Evolutionary conservation across 1,139 yeast species (phyloP).

Genomic region (Taphrina betulina): DNA sequence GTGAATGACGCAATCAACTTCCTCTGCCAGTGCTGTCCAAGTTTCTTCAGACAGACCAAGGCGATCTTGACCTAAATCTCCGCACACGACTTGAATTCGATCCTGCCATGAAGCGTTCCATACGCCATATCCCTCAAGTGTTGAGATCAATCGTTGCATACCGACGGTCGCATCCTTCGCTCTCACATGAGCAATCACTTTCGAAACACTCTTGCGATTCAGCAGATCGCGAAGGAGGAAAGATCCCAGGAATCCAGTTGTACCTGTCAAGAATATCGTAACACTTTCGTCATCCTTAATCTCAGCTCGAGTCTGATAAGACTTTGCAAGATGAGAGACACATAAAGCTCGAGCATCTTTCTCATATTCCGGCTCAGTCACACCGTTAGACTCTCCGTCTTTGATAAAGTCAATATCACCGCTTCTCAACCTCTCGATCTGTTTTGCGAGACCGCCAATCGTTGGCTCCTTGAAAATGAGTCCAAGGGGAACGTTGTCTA

Average conservation of each 20-base stretch:
- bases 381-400: conserved; percentile 39
- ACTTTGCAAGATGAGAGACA: conserved; percentile 49
- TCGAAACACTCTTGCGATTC: conserved; percentile 54
- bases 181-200: conserved; percentile 84
- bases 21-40: conserved; percentile 60
- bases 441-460: conserved; percentile 70
- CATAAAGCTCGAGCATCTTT: conserved; percentile 69
- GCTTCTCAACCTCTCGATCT: conserved; percentile 58
- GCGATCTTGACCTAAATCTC: conserved; percentile 68
- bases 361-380: conserved; percentile 50
- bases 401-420: conserved; percentile 46
- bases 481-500: conserved; percentile 79
- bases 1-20: conserved; percentile 81
- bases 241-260: conserved; percentile 94
- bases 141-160: conserved; percentile 66
- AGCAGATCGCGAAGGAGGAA: conserved; percentile 76
- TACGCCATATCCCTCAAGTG: conserved; percentile 81
- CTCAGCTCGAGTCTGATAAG: conserved; percentile 36
- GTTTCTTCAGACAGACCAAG: conserved; percentile 64
- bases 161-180: conserved; percentile 71
- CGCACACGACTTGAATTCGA: conserved; percentile 70
- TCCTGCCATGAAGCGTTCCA: conserved; percentile 68
- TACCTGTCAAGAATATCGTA: conserved; percentile 87
- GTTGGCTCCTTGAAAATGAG: conserved; percentile 88
- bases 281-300: conserved; percentile 48